Evolutionary conservation across 345 rosid species (phyloP).

Genomic region (Linum usitatissimum): DNA sequence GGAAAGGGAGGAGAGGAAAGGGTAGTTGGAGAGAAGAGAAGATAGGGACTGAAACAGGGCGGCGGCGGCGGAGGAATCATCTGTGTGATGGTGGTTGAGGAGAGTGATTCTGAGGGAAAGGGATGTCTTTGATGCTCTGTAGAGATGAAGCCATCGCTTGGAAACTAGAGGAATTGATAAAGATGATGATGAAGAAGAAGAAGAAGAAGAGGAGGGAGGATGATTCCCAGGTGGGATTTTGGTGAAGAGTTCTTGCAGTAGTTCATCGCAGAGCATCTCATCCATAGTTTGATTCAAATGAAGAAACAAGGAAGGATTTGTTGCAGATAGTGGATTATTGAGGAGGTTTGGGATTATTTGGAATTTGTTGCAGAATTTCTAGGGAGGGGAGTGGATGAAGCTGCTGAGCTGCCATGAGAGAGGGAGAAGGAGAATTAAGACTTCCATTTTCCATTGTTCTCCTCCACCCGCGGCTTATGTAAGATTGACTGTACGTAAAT

Average conservation of each 20-base stretch:
- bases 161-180: slow-evolving; percentile 56
- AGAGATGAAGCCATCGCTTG: slow-evolving; percentile 84
- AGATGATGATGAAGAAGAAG: slow-evolving; percentile 11
- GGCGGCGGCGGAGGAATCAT: slow-evolving; percentile 13
- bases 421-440: too few species aligned
- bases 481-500: too few species aligned
- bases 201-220: slow-evolving; percentile 16
- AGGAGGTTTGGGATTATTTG: too few species aligned
- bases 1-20: slow-evolving; percentile 52
- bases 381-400: too few species aligned
- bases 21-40: slow-evolving; percentile 41
- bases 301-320: too few species aligned
- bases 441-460: too few species aligned
- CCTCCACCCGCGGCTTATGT: too few species aligned
- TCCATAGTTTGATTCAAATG: slow-evolving; percentile 34
- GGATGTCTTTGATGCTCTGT: slow-evolving; percentile 52
- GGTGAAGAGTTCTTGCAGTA: slow-evolving; percentile 59
- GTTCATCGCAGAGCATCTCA: slow-evolving; percentile 52
- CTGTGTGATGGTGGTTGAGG: background rate
- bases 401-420: too few species aligned
- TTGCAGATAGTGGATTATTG: too few species aligned
- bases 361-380: too few species aligned
- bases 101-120: slow-evolving; percentile 47
- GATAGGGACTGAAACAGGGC: slow-evolving; percentile 28
- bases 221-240: slow-evolving; percentile 26